Evolutionary conservation across 2,329 filamentous ascomycete genomes (phyloP).

Genomic region (Eutypella sp.): DNA sequence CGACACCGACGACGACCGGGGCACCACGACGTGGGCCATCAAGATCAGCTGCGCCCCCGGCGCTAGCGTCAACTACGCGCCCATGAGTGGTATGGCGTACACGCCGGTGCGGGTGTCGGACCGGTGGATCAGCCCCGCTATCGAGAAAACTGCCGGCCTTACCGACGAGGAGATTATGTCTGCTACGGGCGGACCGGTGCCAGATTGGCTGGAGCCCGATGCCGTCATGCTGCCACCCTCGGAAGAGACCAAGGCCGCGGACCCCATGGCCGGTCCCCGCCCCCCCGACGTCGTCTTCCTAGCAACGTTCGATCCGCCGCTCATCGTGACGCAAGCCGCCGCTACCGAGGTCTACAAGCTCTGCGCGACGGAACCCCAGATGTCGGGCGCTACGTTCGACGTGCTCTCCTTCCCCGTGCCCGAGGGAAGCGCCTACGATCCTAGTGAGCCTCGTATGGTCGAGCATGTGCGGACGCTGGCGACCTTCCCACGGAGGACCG

Average conservation of each 20-base stretch:
- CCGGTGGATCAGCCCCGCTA: conserved; percentile 64
- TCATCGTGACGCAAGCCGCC: conserved; percentile 62
- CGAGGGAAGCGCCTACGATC: conserved; percentile 45
- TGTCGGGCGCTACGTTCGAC: conserved; percentile 49
- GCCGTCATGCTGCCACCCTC: conserved; percentile 52
- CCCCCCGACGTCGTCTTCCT: conserved; percentile 70
- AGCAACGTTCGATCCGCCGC: conserved; percentile 67
- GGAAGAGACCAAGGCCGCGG: conserved; percentile 42
- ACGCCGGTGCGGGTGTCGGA: conserved; percentile 65
- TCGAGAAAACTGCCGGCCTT: conserved; percentile 55
- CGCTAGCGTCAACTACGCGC: conserved; percentile 21
- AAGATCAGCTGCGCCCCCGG: conserved; percentile 59
- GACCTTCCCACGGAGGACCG: no score
- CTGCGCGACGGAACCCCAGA: conserved; percentile 42
- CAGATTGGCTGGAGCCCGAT: conserved; percentile 71
- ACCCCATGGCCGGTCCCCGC: conserved; percentile 40
- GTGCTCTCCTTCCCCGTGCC: conserved; percentile 51
- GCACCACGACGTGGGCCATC: conserved; percentile 63
- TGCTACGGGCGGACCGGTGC: conserved; percentile 33
- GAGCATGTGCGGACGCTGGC: conserved; percentile 42
- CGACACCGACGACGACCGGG: conserved; percentile 30
- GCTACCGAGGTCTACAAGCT: conserved; percentile 59
- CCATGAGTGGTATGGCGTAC: conserved; percentile 31
- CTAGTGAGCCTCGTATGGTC: conserved; percentile 54
- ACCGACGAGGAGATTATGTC: conserved; percentile 37